Conservation (phyloP, 2,329 filamentous ascomycete species). For the Venturia pyrina region DNA sequence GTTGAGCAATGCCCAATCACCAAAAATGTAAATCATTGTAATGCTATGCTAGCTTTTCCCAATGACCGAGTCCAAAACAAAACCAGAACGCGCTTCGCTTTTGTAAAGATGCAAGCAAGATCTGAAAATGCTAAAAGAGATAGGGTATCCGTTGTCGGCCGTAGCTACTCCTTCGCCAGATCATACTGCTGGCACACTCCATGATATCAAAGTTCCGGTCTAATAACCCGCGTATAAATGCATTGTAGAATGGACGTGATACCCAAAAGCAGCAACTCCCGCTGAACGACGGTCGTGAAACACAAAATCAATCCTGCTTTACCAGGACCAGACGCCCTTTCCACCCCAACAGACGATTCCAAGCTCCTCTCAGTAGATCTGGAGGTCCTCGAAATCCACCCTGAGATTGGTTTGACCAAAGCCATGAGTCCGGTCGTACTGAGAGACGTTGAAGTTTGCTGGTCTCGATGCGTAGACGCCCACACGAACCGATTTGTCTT, state of each 20-base stretch:
- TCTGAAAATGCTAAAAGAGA: not conserved
- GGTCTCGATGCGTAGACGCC: conserved; percentile 50
- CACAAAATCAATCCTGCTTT: not conserved
- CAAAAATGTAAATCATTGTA: no score
- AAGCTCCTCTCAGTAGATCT: conserved; percentile 22
- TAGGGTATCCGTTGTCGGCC: not conserved
- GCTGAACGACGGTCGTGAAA: not conserved
- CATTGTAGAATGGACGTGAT: not conserved
- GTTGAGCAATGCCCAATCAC: no score
- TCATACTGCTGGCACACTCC: not conserved
- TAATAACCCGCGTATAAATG: not conserved
- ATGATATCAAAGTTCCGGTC: not conserved
- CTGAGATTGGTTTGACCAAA: conserved; percentile 25
- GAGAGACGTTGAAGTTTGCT: conserved; percentile 33
- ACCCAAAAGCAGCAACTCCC: not conserved
- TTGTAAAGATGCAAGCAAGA: not conserved
- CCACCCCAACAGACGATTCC: not conserved
- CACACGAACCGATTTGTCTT: conserved; percentile 48
- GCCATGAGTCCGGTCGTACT: conserved; percentile 23
- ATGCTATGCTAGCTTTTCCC: no score
- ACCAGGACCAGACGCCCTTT: not conserved
- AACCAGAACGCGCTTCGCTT: not conserved
- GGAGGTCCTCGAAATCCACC: conserved; percentile 32
- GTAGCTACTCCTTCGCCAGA: not conserved
- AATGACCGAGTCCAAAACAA: not conserved